Base-by-base conservation (phyloP, 1,139 yeast genomes). In the Debaryomyces nepalensis region DNA sequence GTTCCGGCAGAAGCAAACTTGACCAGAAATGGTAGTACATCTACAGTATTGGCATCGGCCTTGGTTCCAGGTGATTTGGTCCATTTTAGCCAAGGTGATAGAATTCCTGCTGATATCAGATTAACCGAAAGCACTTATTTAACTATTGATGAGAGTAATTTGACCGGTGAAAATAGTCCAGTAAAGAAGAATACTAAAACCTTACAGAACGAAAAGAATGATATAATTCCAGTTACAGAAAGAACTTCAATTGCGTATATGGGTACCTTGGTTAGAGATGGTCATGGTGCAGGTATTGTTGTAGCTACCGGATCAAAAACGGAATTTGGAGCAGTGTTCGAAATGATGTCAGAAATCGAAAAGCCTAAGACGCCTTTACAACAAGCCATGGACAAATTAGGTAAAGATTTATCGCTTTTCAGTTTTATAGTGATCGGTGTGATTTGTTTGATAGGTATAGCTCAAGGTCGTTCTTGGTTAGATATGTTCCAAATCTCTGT, bases 401-500 rank as follows among this genome's bases (percentile, higher is more conserved):
- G 98, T 34, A 87, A 88, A 59, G 96, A 93, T 54, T 73, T 93
- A 39, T 87, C 96, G 0, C 63, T 84, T 35, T 80, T 87, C 59
- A 84, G 95, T 66, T 91, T 93, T 66, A 79, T 73, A 23, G 84
- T 91, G 11, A 93, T 93, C 65, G 96, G 96, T 34, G 61, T 87
- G 19, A 93, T 93, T 58, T 90, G 96, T 56, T 58, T 91, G 22
- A 75, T 91, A 53, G 99, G 98, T 44, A 75, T 93, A 16, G 43
- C 87, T 39, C 96, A 91, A 68, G 98, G 98, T 39, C 84, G 95
- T 49, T 77, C 87, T 7, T 89, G 97, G 96, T 74, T 93, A 46
- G 98, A 91, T 50, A 93, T 93, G 97, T 91, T 93, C 66, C 97
- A 93, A 61, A 90, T 93, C 47, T 88, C 97, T 2, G 98, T 93